Base-by-base conservation (phyloP, 164 flowering plant genomes). In the grape (Vitis vinifera) region DNA sequence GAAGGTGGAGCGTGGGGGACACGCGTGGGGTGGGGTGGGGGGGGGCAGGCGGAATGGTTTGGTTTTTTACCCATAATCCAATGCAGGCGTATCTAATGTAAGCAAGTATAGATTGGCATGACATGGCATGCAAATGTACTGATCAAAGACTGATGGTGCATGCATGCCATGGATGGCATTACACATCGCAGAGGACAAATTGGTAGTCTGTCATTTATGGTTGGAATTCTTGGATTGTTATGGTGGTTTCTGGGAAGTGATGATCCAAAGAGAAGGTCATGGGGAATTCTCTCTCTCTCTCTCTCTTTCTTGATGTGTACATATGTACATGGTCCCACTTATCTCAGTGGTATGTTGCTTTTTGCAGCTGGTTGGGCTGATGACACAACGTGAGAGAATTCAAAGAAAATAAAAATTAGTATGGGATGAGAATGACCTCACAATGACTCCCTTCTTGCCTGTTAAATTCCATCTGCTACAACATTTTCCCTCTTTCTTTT, bases 261-360 rank as follows among this genome's bases (percentile, higher is more conserved):
- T 37, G 44, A 37, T 37, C 44, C 44, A 37, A 37, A 37, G 44
- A 37, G 44, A 37, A 37, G 7, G 2, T 23, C 27, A 37, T 3
- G 13, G 51, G 44, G 51, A 69, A 58, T 68, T 59, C 52, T 31
- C 53, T 30, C 58, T 52, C 52, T 17, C 14, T 61, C 55, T 47
- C 8, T 52, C 14, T 53, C 7, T n/a, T 3, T 11, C 15, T 12
- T 13, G 14, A 2, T 1, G 56, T 14, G 56, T 14, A 13, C 10
- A 7, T 53, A 4, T 12, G 14, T n/a, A 13, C 56, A 13, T 51
- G 68, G 65, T 44, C 75, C 68, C 69, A 68, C 55, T 69, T 52
- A 76, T 76, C 75, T 68, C 78, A 75, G 71, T 76, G 74, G 69
- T 48, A 71, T 68, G 78, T 71, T 71, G 75, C 75, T 71, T 76